phyloP scores from a whole-genome alignment of 306 rosid genomes.

The Vigna angularis region DNA sequence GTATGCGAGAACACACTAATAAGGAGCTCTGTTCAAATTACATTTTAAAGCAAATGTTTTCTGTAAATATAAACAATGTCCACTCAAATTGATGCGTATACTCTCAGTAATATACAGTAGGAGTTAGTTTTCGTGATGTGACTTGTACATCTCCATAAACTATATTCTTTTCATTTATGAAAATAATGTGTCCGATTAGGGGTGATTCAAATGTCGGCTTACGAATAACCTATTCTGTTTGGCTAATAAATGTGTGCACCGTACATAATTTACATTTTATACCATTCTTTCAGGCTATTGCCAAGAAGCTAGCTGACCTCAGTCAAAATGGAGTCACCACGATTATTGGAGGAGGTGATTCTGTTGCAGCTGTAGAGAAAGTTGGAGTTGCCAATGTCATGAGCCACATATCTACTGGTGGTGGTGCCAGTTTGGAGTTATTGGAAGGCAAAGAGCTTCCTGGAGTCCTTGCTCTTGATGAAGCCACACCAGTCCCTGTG shows the following conservation, averaged over 20 bases:
- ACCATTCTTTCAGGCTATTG: slow-evolving; percentile 69
- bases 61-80: slow-evolving; percentile 30
- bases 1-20: slow-evolving; percentile 51
- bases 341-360: slow-evolving; percentile 99
- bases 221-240: slow-evolving; percentile 1
- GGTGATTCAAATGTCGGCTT: slow-evolving; percentile 24
- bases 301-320: slow-evolving; percentile 94
- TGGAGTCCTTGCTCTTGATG: slow-evolving; percentile 96
- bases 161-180: slow-evolving; percentile 17
- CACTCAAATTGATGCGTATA: slow-evolving; percentile 16
- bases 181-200: slow-evolving; percentile 5
- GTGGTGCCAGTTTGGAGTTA: slow-evolving; percentile 99
- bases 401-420: slow-evolving; percentile 99
- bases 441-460: slow-evolving; percentile 99
- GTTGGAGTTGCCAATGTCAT: slow-evolving; percentile 93
- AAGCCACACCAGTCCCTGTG: slow-evolving; percentile 79
- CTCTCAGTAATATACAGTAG: not conserved
- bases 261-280: slow-evolving; percentile 1
- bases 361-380: slow-evolving; percentile 98
- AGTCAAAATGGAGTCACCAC: slow-evolving; percentile 98
- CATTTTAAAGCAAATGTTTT: not conserved
- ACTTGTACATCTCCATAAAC: slow-evolving; percentile 5
- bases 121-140: slow-evolving; percentile 18
- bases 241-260: not conserved
- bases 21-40: slow-evolving; percentile 17